These are phyloP conservation scores for Suillus decipiens DNA, from an alignment of 768 basidiomycete genomes.

Conservation along the genomic window DNA sequence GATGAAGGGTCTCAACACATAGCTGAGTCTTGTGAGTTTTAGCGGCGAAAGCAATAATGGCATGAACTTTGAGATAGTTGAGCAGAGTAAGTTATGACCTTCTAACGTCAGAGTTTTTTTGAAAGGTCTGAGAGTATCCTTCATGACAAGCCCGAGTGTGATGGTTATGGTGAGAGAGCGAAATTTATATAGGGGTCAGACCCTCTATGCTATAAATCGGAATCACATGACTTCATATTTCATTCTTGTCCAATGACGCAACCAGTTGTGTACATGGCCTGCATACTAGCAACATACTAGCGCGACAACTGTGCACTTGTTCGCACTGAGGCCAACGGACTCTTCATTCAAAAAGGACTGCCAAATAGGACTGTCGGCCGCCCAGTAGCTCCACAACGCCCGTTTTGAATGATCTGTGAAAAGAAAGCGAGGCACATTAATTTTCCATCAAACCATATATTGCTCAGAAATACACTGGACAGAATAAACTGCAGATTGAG, in stretches of 20 bases:
- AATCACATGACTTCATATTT: background rate
- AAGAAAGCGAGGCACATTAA: too few species aligned
- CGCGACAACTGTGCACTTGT: too few species aligned
- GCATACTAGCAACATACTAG: too few species aligned
- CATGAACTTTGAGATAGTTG: background rate
- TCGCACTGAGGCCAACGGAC: too few species aligned
- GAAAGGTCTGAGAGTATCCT: background rate
- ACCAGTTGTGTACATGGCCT: too few species aligned
- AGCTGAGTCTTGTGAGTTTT: background rate
- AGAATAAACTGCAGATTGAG: too few species aligned
- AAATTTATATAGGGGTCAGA: constrained; percentile 4
- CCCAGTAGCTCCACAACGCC: too few species aligned
- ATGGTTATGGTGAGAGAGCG: background rate
- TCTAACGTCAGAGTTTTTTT: background rate
- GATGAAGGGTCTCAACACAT: background rate
- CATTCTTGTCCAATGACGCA: background rate
- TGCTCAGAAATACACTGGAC: background rate
- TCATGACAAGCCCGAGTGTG: background rate
- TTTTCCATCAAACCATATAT: background rate
- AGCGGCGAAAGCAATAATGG: background rate
- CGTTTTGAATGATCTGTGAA: too few species aligned
- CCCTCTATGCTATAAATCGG: too few species aligned
- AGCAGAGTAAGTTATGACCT: background rate
- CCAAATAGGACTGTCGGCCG: too few species aligned
- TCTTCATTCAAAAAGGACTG: too few species aligned